Base-by-base conservation (phyloP, 352 stramenopile species). In the Phytophthora citricola region DNA sequence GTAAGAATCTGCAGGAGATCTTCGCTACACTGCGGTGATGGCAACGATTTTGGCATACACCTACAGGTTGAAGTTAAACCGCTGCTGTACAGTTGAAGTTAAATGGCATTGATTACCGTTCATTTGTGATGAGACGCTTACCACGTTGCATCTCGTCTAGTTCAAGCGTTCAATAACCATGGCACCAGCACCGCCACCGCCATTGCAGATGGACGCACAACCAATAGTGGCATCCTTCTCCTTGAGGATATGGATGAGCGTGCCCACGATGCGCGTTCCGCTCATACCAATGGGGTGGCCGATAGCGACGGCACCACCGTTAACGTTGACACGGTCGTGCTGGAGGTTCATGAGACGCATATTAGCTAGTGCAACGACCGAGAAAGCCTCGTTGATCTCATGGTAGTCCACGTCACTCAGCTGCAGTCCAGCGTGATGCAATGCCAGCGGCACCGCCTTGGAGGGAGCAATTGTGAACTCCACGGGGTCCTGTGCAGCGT, bases 311-410 rank as follows among this genome's bases (percentile, higher is more conserved):
- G 86, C 97, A 24, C 98, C 97, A 40, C 98, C 98, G 73, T 98
- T 98, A 11, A 99, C 93, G 85, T 99, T 99, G 0, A 99, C 80
- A 44, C 83, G 93, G 60, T 88, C 75, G 52, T 87, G 81, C 73
- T 97, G 90, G 22, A 99, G 75, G 71, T 97, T 89, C 71, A 99
- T 83, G 38, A 99, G 75, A 41, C 93, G 80, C 78, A 97, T 98
- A 79, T 99, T 99, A 27, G 92, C 96, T 27, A 99, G 75, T 5
- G 94, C 86, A 17, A 99, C 97, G 26, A 99, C 97, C 11, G 95
- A 93, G 76, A 99, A 99, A 17, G 98, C 98, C 75, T 99, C 98
- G 78, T 99, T 99, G 74, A 99, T 98, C 85, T 99, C 98, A 74
- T 98, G 93, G 79, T 97, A 99, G 54, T 99, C 96, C 20, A 99